Conservation (phyloP, 1,284 basidiomycete species). For the Wolfiporia cocos region DNA sequence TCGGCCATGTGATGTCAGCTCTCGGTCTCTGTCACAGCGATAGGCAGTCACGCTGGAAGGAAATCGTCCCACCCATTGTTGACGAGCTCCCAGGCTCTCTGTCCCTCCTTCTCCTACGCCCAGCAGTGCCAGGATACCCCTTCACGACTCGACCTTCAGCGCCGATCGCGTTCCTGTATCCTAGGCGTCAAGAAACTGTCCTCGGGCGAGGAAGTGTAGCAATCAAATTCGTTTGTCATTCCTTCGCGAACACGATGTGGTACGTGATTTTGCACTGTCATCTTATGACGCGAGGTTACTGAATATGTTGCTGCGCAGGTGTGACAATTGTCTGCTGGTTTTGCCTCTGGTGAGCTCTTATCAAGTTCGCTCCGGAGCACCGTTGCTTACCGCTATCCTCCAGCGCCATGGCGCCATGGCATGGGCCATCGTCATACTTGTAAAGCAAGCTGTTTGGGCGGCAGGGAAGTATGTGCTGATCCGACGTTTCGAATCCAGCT, state of each 20-base stretch:
- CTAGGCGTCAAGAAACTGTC: conserved; percentile 14
- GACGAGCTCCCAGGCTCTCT: conserved; percentile 7
- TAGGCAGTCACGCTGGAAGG: conserved; percentile 11
- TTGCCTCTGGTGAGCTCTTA: conserved; percentile 52
- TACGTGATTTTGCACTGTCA: conserved; percentile 9
- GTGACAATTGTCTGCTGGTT: conserved; percentile 66
- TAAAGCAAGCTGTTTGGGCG: too few relatives aligned
- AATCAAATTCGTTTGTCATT: conserved; percentile 9
- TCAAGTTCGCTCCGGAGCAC: conserved; percentile 8
- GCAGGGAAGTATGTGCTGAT: too few relatives aligned
- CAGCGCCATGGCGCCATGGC: conserved; percentile 71
- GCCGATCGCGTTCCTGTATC: conserved; percentile 8
- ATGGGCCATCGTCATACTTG: conserved; percentile 62
- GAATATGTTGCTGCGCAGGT: conserved; percentile 42
- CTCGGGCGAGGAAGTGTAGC: conserved; percentile 13
- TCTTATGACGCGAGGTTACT: conserved; percentile 1
- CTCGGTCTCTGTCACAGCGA: conserved; percentile 8
- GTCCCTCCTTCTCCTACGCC: conserved; percentile 13
- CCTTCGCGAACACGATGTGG: conserved; percentile 21
- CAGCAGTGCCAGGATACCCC: conserved; percentile 14
- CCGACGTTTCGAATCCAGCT: conserved; percentile 32
- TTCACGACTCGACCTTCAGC: conserved; percentile 9
- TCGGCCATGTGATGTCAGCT: too few relatives aligned
- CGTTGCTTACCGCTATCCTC: background rate
- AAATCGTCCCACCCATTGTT: conserved; percentile 18